Evolutionary conservation across 179 eudicot species (phyloP), one percentile per base, ranked within the genome.

Genomic region (Heliamphora pulchella): DNA sequence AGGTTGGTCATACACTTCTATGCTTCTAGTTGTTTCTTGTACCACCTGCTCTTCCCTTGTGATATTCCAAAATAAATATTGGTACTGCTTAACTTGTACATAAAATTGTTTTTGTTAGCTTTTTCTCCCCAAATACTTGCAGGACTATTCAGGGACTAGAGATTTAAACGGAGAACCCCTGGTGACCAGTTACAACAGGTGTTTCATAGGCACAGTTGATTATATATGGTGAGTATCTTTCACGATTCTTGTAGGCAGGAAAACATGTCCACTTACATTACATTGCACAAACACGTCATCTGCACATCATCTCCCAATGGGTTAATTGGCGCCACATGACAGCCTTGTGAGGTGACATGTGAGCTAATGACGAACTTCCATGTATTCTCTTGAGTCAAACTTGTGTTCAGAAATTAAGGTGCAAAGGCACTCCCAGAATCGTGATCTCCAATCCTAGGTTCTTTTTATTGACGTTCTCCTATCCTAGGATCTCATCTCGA

Each of bases 191-290:
- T 94, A 92, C 83, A 87, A 94, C 79, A 84, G 87, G 78, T 82
- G 89, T 82, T 96, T 96, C 76, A 78, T 85, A 81, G 99, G 99
- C 80, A 92, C 99, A 57, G 98, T 94, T 70, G 99, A 96, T 84
- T 96, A 96, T 83, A 96, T 96, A 74, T 96, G 99, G 99, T 96
- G 68, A 83, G 92, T 78, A 68, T 50, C 20, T 62, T 43, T 79
- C 58, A 79, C 15, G 76, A 44, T 79, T 74, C 31, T 31, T 31
- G 31, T 31, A 31, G 31, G 31, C 31, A 31, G 31, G 31, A 31
- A 31, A 31, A 31, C 31, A 31, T 31, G 31, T 31, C 31, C 31
- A 31, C 31, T 31, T 31, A 31, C 31, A 31, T 31, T 31, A 31
- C 31, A 31, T 31, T 31, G 31, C 31, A 31, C 31, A 31, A 31